These are phyloP conservation scores for Hortaea sp. DNA, from an alignment of 2,329 filamentous ascomycete genomes.

Conservation along the genomic window DNA sequence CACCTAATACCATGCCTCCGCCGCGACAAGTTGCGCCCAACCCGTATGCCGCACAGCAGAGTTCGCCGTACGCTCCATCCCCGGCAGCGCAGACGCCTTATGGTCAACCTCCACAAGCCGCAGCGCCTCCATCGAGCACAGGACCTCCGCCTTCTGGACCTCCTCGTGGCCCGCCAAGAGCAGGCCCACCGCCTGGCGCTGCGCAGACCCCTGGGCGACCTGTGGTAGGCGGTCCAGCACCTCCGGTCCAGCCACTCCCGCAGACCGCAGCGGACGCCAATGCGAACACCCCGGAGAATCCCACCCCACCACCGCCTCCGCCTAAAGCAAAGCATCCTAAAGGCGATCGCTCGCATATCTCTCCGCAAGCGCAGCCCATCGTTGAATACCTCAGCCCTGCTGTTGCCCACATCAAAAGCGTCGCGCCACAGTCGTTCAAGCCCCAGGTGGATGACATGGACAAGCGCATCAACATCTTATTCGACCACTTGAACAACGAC, in stretches of 20 bases:
- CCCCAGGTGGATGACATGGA: slow-evolving; percentile 88
- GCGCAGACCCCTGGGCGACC: slow-evolving; percentile 7
- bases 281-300: slow-evolving; percentile 2
- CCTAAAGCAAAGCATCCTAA: slow-evolving; percentile 33
- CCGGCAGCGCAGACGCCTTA: slow-evolving; percentile 27
- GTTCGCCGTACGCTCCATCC: slow-evolving; percentile 30
- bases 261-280: slow-evolving; percentile 4
- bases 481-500: slow-evolving; percentile 94
- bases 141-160: slow-evolving; percentile 39
- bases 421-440: slow-evolving; percentile 78
- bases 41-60: slow-evolving; percentile 28
- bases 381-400: slow-evolving; percentile 73
- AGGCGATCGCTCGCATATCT: slow-evolving; percentile 85
- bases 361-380: slow-evolving; percentile 61
- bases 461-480: slow-evolving; percentile 81
- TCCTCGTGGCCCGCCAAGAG: slow-evolving; percentile 21
- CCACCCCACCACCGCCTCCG: slow-evolving; percentile 5
- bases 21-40: slow-evolving; percentile 37
- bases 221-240: slow-evolving; percentile 14
- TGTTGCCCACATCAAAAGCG: slow-evolving; percentile 77
- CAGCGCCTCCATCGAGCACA: slow-evolving; percentile 25
- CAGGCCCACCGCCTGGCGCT: slow-evolving; percentile 12
- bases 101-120: slow-evolving; percentile 35
- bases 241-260: slow-evolving; percentile 14
- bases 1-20: slow-evolving; percentile 26